Evolutionary conservation across 345 rosid genomes (phyloP), one percentile per base, ranked within the genome.

Genomic region (Euphorbia pulcherrima): DNA sequence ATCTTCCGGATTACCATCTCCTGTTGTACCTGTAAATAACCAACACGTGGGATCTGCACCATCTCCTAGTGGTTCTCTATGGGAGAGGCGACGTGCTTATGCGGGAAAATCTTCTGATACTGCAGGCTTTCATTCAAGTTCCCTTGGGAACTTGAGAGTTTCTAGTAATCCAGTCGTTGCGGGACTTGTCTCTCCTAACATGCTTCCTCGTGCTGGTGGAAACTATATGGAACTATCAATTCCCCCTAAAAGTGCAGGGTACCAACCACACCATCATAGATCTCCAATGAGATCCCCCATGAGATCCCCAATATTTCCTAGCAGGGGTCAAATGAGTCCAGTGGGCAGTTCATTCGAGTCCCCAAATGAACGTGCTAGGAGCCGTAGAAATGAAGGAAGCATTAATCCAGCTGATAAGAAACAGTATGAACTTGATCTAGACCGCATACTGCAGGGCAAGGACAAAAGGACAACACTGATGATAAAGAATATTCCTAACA

Each of bases 401-500:
- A 79, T 77, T 78, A 77, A 87, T 65, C 86, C 80, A 74, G 82
- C 84, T 68, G 92, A 86, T 76, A 92, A 86, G 85, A 93, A 82
- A 72, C 95, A 81, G 57, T 93, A 82, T 71, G 98, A 93, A 79
- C 97, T 93, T 75, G 96, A 93, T 65, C 71, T 88, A 51, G 91
- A 93, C 48, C 87, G 86, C 69, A 90, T 93, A 76, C 57, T 77
- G 69, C 86, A 63, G 62, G 96, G 97, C 52, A 96, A 91, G 20
- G 99, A 94, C 74, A 65, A 56, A 55, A 78, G 99, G 68, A 94
- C 97, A 48, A 94, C 99, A 4, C 86, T 94, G 78, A 91, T 94
- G 99, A 85, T 94, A 75, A 94, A 91, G 80, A 94, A 94, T 68
- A 91, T 94, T 76, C 99, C 98, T 57, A 93, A 93, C 83, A 93